Evolutionary conservation across 495 filamentous ascomycete species (phyloP).

Genomic region (Xylaria flabelliformis): DNA sequence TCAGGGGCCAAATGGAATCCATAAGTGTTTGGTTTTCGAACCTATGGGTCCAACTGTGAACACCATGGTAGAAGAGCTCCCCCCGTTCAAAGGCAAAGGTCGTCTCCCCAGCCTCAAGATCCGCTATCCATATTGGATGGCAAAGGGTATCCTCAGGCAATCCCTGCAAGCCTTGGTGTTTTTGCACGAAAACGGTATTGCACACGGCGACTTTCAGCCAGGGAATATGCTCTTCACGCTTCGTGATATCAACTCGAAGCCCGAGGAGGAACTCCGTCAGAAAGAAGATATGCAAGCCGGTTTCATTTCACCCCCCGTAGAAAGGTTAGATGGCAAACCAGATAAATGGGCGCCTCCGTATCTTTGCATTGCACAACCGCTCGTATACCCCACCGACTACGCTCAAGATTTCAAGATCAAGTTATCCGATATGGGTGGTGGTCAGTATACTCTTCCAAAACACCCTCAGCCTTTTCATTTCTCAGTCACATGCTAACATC

Average conservation of each 20-base stretch:
- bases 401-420: conserved; percentile 44
- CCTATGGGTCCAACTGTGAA: conserved; percentile 52
- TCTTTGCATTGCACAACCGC: conserved; percentile 43
- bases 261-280: conserved; percentile 38
- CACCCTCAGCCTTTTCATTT: conserved; percentile 10
- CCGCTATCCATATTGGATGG: conserved; percentile 50
- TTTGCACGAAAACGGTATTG: conserved; percentile 52
- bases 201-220: conserved; percentile 57
- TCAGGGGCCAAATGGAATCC: conserved; percentile 55
- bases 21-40: conserved; percentile 58
- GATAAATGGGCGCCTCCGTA: conserved; percentile 50
- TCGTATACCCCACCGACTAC: conserved; percentile 33
- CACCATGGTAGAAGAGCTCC: conserved; percentile 44
- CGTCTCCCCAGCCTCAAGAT: conserved; percentile 31
- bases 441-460: conserved; percentile 35
- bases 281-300: conserved; percentile 18
- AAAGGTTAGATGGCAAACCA: conserved; percentile 44
- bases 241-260: conserved; percentile 33
- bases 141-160: conserved; percentile 54
- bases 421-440: conserved; percentile 50
- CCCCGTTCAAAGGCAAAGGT: conserved; percentile 33
- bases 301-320: conserved; percentile 36
- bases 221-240: conserved; percentile 54
- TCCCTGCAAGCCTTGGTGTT: conserved; percentile 46
- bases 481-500: conserved; percentile 3